phyloP scores from a whole-genome alignment of 148 eudicot species.

The Simmondsia chinensis region DNA sequence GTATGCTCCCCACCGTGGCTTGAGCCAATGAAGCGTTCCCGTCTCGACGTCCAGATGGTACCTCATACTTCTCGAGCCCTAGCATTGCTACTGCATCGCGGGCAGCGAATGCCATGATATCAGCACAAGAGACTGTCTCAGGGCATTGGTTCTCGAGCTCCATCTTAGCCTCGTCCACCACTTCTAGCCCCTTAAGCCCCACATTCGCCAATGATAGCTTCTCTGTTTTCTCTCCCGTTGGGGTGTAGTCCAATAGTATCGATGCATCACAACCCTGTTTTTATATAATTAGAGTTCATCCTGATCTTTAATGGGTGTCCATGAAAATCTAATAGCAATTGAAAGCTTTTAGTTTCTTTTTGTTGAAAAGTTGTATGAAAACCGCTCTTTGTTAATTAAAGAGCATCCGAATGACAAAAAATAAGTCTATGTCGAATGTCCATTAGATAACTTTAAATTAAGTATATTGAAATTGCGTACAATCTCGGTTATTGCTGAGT shows the following conservation, averaged over 20 bases:
- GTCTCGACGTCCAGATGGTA: slow-evolving; percentile 23
- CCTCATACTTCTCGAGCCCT: slow-evolving; percentile 5
- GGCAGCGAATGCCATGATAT: slow-evolving; percentile 21
- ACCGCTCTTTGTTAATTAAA: too few relatives aligned
- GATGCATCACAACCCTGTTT: slow-evolving; percentile 49
- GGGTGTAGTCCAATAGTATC: slow-evolving; percentile 18
- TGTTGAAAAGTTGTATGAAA: too few relatives aligned
- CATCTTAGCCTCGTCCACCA: slow-evolving; percentile 25
- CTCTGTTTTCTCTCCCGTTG: slow-evolving; percentile 17
- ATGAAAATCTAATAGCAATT: too few relatives aligned
- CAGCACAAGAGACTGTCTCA: slow-evolving; percentile 32
- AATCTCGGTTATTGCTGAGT: too few relatives aligned
- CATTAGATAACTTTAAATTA: too few relatives aligned
- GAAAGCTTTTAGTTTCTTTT: too few relatives aligned
- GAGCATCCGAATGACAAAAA: too few relatives aligned
- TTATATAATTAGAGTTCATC: neutral
- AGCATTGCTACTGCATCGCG: slow-evolving; percentile 13
- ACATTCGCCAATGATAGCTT: slow-evolving; percentile 11
- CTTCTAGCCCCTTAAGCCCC: slow-evolving; percentile 21
- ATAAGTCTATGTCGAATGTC: too few relatives aligned
- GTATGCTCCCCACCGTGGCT: slow-evolving; percentile 9
- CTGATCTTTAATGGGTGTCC: too few relatives aligned
- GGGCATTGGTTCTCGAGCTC: slow-evolving; percentile 28
- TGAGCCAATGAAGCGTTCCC: slow-evolving; percentile 12
- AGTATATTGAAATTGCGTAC: too few relatives aligned